A percentile compares a stretch with the other conserved stretches of the same genome.
Evolutionary conservation across 1,284 basidiomycete species (phyloP).

Genomic region (Porogramme epimiltina): DNA sequence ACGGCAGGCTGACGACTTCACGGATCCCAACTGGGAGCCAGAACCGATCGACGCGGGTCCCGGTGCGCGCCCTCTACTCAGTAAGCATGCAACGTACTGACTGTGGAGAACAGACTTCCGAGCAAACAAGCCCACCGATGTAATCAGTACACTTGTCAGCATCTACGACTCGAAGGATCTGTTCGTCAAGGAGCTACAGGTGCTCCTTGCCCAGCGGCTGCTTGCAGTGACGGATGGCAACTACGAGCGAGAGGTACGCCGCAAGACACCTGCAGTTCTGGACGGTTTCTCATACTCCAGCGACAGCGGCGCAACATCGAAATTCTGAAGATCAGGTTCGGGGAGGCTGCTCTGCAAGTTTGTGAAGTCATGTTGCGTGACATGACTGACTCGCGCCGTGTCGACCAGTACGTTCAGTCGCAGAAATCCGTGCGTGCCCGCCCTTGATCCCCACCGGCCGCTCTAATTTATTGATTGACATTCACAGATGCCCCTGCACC

Average conservation of each 20-base stretch:
- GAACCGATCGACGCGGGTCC: slow-evolving; percentile 94
- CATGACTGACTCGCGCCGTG: slow-evolving; percentile 90
- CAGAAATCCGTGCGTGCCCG: slow-evolving; percentile 56
- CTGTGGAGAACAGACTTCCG: slow-evolving; percentile 68
- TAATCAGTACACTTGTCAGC: slow-evolving; percentile 92
- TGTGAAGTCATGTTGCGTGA: slow-evolving; percentile 98
- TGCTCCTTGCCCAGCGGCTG: slow-evolving; percentile 82
- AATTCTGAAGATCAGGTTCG: slow-evolving; percentile 91
- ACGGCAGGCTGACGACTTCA: slow-evolving; percentile 80
- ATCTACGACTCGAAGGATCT: slow-evolving; percentile 95
- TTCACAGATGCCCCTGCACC: slow-evolving; percentile 72
- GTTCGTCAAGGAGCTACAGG: slow-evolving; percentile 92
- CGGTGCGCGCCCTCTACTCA: slow-evolving; percentile 43
- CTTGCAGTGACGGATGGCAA: slow-evolving; percentile 80
- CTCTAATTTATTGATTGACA: neutral
- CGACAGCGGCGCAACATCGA: slow-evolving; percentile 85
- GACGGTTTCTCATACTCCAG: too few relatives aligned
- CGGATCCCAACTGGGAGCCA: slow-evolving; percentile 89
- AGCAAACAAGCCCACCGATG: slow-evolving; percentile 84
- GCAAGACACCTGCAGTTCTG: too few relatives aligned
- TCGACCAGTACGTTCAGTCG: slow-evolving; percentile 82
- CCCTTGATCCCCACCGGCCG: slow-evolving; percentile 4
- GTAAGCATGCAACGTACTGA: neutral
- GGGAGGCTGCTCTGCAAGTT: slow-evolving; percentile 85
- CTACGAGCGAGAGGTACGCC: slow-evolving; percentile 81